phyloP scores from a whole-genome alignment of 192 early-diverging fungal species.

The Backusella circina region DNA sequence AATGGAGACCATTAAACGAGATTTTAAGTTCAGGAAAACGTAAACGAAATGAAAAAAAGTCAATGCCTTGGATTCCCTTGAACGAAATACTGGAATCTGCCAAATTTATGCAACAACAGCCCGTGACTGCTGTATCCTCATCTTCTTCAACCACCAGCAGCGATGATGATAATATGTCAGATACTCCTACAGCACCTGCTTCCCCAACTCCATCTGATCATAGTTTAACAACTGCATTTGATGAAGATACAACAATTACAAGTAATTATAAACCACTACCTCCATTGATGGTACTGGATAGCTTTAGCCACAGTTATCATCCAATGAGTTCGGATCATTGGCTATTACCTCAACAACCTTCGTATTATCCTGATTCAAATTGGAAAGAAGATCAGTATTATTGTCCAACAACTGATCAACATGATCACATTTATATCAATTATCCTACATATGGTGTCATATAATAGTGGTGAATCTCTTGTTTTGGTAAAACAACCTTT shows the following conservation, averaged over 20 bases:
- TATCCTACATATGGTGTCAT: constrained; percentile 2
- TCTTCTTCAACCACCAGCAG: neutral
- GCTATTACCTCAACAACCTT: neutral
- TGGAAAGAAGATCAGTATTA: neutral
- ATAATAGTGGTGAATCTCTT: neutral
- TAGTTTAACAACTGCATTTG: neutral
- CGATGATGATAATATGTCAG: neutral
- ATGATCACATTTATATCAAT: constrained; percentile 3
- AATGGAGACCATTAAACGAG: constrained; percentile 17
- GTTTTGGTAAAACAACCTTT: neutral
- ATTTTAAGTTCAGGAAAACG: neutral
- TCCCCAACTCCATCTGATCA: constrained; percentile 2
- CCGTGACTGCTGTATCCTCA: neutral
- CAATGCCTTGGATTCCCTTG: constrained; percentile 1
- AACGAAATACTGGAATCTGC: constrained; percentile 1
- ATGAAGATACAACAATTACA: constrained; percentile 1
- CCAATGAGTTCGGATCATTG: neutral
- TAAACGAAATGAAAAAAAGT: constrained; percentile 5
- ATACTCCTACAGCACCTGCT: neutral
- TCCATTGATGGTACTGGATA: neutral
- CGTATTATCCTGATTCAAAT: neutral
- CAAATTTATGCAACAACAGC: neutral
- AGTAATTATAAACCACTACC: neutral
- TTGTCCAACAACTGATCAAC: neutral
- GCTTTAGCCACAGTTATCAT: neutral